These are phyloP conservation scores for Gnomoniopsis sp. DNA, from an alignment of 2,329 filamentous ascomycete genomes.

Conservation along the genomic window DNA sequence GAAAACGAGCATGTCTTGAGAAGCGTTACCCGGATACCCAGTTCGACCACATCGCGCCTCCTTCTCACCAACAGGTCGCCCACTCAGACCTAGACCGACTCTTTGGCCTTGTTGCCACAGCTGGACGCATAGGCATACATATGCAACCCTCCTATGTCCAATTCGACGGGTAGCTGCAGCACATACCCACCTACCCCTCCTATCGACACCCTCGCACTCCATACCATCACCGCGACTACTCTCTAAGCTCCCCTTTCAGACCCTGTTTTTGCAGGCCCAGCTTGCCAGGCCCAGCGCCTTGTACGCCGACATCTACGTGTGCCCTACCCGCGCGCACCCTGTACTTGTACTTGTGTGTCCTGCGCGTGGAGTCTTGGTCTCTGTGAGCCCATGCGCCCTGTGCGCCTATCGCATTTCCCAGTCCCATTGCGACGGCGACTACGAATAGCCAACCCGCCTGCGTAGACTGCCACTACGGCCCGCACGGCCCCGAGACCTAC, in stretches of 20 bases:
- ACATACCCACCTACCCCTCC: conserved; percentile 19
- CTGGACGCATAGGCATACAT: neutral
- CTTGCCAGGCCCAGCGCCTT: conserved; percentile 9
- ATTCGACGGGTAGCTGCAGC: conserved; percentile 28
- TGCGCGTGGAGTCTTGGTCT: conserved; percentile 1
- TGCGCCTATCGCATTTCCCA: neutral
- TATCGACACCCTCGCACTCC: conserved; percentile 22
- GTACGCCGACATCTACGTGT: neutral
- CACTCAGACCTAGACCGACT: too few relatives aligned
- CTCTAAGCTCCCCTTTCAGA: conserved; percentile 8
- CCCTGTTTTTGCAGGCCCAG: conserved; percentile 10
- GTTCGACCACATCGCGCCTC: too few relatives aligned
- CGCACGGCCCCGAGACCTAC: conserved; percentile 7
- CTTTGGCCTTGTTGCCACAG: neutral
- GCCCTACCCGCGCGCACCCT: conserved; percentile 15
- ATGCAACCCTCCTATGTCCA: conserved; percentile 22
- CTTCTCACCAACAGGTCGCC: too few relatives aligned
- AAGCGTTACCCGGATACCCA: too few relatives aligned
- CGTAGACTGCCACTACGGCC: neutral
- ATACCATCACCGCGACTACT: conserved; percentile 2
- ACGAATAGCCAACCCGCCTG: neutral
- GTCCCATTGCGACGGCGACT: conserved; percentile 2
- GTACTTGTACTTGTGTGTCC: conserved; percentile 7
- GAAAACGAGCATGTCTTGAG: neutral
- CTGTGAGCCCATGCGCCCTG: conserved; percentile 11